Conservation (phyloP, 1,139 yeast species). For the Pichia sorboxylosa region DNA sequence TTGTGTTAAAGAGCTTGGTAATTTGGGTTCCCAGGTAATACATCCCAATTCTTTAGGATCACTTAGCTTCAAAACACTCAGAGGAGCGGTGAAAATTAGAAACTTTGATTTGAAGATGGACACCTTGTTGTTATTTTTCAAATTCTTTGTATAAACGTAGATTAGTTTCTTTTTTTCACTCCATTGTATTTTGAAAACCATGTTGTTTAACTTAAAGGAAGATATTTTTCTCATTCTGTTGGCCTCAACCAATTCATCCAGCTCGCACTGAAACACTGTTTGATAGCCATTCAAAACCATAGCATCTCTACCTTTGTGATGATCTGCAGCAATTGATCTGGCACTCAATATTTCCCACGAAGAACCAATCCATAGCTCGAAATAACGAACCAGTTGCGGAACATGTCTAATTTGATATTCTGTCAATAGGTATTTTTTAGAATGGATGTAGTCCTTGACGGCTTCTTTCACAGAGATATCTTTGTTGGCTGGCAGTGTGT, state of each 20-base stretch:
- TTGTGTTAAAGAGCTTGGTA: constrained; percentile 35
- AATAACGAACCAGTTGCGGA: constrained; percentile 33
- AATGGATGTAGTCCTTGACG: constrained; percentile 30
- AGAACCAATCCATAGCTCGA: constrained; percentile 72
- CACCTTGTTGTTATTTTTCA: constrained; percentile 11
- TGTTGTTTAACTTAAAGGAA: constrained; percentile 32
- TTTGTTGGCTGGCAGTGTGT: constrained; percentile 32
- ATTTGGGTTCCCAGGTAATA: constrained; percentile 49
- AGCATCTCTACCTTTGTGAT: constrained; percentile 44
- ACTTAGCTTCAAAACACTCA: constrained; percentile 43
- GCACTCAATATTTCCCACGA: constrained; percentile 46
- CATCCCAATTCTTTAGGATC: constrained; percentile 28
- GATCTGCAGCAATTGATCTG: constrained; percentile 14
- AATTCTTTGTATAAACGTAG: constrained; percentile 15
- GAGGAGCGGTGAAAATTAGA: constrained; percentile 64
- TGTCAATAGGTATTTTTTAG: constrained; percentile 36
- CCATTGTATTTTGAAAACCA: constrained; percentile 35
- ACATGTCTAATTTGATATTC: constrained; percentile 39
- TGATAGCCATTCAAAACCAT: constrained; percentile 51
- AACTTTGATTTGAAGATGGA: constrained; percentile 34
- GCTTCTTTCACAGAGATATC: constrained; percentile 24
- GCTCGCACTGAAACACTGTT: constrained; percentile 38
- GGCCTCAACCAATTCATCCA: constrained; percentile 24
- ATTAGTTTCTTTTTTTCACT: constrained; percentile 20
- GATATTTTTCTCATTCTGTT: constrained; percentile 8